phyloP scores from a whole-genome alignment of 2,329 filamentous ascomycete species.

The Aspergillus sp. region DNA sequence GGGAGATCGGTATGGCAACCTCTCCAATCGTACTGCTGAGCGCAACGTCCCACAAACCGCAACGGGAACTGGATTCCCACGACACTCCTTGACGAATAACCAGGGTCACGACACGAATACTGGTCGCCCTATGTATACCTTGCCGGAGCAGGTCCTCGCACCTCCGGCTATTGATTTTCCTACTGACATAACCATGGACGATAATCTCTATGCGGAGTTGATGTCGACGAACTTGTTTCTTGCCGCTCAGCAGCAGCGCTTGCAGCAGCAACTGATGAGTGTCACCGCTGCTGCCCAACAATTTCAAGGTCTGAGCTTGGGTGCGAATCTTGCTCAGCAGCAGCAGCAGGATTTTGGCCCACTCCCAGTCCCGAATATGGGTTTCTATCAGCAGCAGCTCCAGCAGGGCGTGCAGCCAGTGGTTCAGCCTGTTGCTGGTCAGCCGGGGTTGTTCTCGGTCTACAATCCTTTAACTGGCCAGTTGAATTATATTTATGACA shows the following conservation, averaged over 20 bases:
- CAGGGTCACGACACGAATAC: slow-evolving; percentile 40
- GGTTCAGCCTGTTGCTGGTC: slow-evolving; percentile 61
- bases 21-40: slow-evolving; percentile 43
- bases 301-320: slow-evolving; percentile 74
- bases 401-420: slow-evolving; percentile 66
- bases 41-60: slow-evolving; percentile 59
- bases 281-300: slow-evolving; percentile 82
- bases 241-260: slow-evolving; percentile 88
- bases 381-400: slow-evolving; percentile 65
- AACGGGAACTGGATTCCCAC: slow-evolving; percentile 54
- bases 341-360: slow-evolving; percentile 54
- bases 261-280: slow-evolving; percentile 87
- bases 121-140: slow-evolving; percentile 61
- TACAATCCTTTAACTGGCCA: slow-evolving; percentile 86
- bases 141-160: slow-evolving; percentile 69
- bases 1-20: slow-evolving; percentile 47
- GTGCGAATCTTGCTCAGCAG: slow-evolving; percentile 40
- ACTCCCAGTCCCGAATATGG: slow-evolving; percentile 53
- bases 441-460: slow-evolving; percentile 76
- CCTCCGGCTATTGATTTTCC: slow-evolving; percentile 75
- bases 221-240: slow-evolving; percentile 90
- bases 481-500: slow-evolving; percentile 76
- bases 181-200: slow-evolving; percentile 74
- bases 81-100: slow-evolving; percentile 39
- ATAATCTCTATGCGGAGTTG: slow-evolving; percentile 81